phyloP scores from a whole-genome alignment of 352 stramenopile species.

The Pythium brachiatum region DNA sequence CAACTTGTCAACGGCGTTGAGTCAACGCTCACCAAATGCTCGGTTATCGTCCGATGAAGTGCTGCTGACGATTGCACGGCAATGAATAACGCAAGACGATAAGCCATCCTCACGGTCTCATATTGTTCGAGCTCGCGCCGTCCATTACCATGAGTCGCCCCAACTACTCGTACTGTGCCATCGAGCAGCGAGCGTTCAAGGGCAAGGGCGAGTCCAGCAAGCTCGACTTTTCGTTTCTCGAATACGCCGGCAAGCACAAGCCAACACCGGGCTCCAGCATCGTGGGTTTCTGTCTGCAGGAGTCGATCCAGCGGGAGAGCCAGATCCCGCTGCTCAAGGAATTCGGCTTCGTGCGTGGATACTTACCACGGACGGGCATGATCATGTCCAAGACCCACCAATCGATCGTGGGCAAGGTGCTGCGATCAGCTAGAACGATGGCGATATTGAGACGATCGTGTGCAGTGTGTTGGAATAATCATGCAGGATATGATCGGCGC shows the following conservation, averaged over 20 bases:
- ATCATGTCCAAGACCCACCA: slow-evolving; percentile 69
- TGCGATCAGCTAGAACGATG: slow-evolving; percentile 69
- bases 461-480: slow-evolving; percentile 46
- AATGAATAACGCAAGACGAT: slow-evolving; percentile 59
- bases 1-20: no score
- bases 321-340: slow-evolving; percentile 62
- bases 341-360: slow-evolving; percentile 54
- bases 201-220: slow-evolving; percentile 38
- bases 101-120: slow-evolving; percentile 55
- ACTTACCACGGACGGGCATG: slow-evolving; percentile 56
- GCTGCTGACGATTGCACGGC: slow-evolving; percentile 45
- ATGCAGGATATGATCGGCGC: slow-evolving; percentile 59
- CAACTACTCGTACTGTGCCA: slow-evolving; percentile 57
- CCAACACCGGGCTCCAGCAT: slow-evolving; percentile 47
- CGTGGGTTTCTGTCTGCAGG: slow-evolving; percentile 71
- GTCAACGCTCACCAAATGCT: slow-evolving; percentile 68
- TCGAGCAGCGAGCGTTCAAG: slow-evolving; percentile 72
- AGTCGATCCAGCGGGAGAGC: slow-evolving; percentile 56
- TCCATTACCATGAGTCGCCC: slow-evolving; percentile 40
- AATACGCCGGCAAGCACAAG: slow-evolving; percentile 68
- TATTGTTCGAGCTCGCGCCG: slow-evolving; percentile 58
- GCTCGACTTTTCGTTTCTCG: slow-evolving; percentile 71
- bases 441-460: slow-evolving; percentile 47
- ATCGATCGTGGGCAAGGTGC: slow-evolving; percentile 51
- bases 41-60: slow-evolving; percentile 60